Evolutionary conservation across 2,329 filamentous ascomycete species (phyloP), one percentile per base, ranked within the genome.

Genomic region (Massarina eburnea): DNA sequence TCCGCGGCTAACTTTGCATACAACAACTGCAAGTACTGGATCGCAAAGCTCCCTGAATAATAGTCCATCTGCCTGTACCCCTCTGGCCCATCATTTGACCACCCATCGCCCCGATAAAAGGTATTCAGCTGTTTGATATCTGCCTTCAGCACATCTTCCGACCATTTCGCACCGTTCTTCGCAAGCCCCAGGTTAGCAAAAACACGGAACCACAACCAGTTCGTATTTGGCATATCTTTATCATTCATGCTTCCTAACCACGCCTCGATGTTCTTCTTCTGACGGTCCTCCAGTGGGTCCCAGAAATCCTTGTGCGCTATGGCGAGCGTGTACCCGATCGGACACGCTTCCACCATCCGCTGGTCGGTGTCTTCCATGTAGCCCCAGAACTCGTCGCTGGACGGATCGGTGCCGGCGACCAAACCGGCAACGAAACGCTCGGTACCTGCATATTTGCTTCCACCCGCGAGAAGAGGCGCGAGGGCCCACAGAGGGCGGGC

Each of bases 41-140:
- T 92, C 1, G 88, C 88, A 63, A 91, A 91, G 46, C 85, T 88
- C 8, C 86, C 88, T 1, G 86, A 90, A 68, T 91, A 92, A 62
- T 91, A 91, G 66, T 91, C 88, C 83, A 91, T 90, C 68, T 91
- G 88, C 46, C 88, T 86, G 46, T 91, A 88, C 12, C 83, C 83
- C 59, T 86, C 83, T 0, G 88, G 88, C 0, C 88, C 88, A 62
- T 92, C 88, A 57, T 91, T 89, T 2, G 85, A 89, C 88, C 88
- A 92, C 1, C 88, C 88, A 36, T 83, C 84, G 5, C 88, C 88
- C n/a, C 88, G 82, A 62, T 91, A 89, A 66, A 91, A 92, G 0
- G 85, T 89, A 59, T 91, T 83, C 8, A 92, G 76, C 55, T 91
- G 87, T 57, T 86, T 80, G 62, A 92, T 88, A 63, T 91, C 88